These are phyloP conservation scores for Naganishia sp. DNA, from an alignment of 1,284 basidiomycete genomes.

Conservation along the genomic window DNA sequence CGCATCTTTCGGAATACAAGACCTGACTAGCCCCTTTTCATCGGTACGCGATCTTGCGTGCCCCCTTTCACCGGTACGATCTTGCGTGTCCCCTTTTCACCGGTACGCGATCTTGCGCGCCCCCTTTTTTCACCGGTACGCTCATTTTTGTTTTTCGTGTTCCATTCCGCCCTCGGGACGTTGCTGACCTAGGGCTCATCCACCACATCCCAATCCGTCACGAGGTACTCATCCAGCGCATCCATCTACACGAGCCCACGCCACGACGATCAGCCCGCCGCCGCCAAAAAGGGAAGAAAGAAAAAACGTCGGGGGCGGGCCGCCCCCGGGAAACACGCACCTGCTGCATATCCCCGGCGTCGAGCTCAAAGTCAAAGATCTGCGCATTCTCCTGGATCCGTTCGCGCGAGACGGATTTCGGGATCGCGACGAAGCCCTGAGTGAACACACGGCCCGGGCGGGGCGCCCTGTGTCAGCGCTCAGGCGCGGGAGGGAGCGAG, in stretches of 20 bases:
- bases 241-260: constrained; percentile 39
- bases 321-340: constrained; percentile 39
- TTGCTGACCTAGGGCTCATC: constrained; percentile 19
- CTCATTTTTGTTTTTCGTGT: neutral
- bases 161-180: neutral
- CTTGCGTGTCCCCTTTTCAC: neutral
- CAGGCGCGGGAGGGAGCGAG: constrained; percentile 25
- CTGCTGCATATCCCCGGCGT: constrained; percentile 54
- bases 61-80: neutral
- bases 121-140: neutral
- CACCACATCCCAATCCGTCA: constrained; percentile 53
- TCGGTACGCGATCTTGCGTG: neutral
- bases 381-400: constrained; percentile 57
- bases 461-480: constrained; percentile 30
- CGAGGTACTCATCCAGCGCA: constrained; percentile 52
- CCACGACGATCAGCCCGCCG: neutral
- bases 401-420: constrained; percentile 57
- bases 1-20: no score
- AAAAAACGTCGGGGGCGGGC: no score
- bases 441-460: no score
- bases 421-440: constrained; percentile 55
- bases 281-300: no score
- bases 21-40: neutral
- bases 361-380: constrained; percentile 57
- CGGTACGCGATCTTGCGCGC: neutral